phyloP scores from a whole-genome alignment of 192 early-diverging fungal species.

The Umbelopsis ramanniana region DNA sequence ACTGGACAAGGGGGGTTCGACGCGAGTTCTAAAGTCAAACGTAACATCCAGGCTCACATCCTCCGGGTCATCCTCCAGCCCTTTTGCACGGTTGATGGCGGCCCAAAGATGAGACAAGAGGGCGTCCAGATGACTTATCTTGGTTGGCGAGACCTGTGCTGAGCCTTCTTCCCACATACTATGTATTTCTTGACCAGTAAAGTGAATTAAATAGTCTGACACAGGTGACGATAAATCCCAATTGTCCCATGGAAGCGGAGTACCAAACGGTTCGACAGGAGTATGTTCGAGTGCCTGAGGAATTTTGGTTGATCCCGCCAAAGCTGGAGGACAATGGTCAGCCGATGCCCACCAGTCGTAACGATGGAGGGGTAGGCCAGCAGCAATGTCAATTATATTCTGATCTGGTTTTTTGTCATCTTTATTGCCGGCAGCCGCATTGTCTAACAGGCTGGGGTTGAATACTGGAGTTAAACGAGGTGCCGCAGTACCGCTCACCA shows the following conservation, averaged over 20 bases:
- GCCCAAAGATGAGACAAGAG: slow-evolving; percentile 5
- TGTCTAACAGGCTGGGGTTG: background rate
- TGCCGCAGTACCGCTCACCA: background rate
- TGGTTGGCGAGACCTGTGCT: no score
- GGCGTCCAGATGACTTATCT: background rate
- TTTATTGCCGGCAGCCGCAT: background rate
- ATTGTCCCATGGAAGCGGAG: background rate
- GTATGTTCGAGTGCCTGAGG: background rate
- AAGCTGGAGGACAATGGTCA: background rate
- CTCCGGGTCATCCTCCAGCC: background rate
- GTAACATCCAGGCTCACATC: slow-evolving; percentile 16
- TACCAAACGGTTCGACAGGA: background rate
- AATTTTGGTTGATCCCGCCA: background rate
- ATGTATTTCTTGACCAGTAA: slow-evolving; percentile 1
- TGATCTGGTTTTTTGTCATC: background rate
- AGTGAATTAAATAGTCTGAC: background rate
- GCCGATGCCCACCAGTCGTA: slow-evolving; percentile 23
- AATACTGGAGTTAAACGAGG: background rate
- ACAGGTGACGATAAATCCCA: slow-evolving; percentile 5
- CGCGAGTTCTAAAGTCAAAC: background rate
- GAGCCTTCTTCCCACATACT: slow-evolving; percentile 5
- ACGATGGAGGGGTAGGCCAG: background rate
- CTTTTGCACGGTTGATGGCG: background rate
- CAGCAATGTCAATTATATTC: background rate
- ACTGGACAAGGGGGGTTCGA: background rate